Evolutionary conservation across 2,329 filamentous ascomycete species (phyloP), one percentile per base, ranked within the genome.

Genomic region (Colletotrichum tropicicola): DNA sequence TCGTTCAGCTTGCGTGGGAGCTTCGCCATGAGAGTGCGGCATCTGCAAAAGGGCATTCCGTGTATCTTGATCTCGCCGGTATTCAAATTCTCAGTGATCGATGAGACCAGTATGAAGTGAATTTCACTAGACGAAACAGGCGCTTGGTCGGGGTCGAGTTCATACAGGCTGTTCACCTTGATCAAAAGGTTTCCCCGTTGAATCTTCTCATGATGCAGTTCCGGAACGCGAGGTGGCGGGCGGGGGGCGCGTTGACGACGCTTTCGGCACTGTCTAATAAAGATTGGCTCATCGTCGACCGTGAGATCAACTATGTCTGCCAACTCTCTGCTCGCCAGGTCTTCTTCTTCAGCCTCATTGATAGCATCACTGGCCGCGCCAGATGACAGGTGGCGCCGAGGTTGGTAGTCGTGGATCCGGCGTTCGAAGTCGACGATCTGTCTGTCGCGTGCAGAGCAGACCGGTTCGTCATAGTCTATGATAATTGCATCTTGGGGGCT

Each of bases 1-100:
- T 85, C 83, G 32, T 83, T 83, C 0, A 73, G 23, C 19, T 81
- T 79, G 10, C 74, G 73, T 0, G 73, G 75, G 1, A 85, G 69
- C 43, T 77, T 75, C 0, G 77, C 80, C 4, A 70, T 51, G 15
- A 83, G 66, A 0, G 76, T 70, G 0, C 76, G 68, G 0, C 74
- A 77, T 15, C 80, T 73, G 0, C 75, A 69, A 23, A 79, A 81
- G 0, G 79, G 77, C 0, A 76, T 66, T 0, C 83, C 83, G 2
- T 79, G 75, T 7, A 83, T 66, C 1, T 68, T 70, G 23, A 52
- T 3, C n/a, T 72, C 54, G 0, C 70, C 56, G 0, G 74, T 71
- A 0, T 55, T 54, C 0, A 30, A 43, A 28, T 72, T 52, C 25
- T 77, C 68, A 19, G 82, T 73, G 39, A 87, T 80, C 1, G 70